Conservation (phyloP, 306 rosid genomes). For the Bauhinia variegata region DNA sequence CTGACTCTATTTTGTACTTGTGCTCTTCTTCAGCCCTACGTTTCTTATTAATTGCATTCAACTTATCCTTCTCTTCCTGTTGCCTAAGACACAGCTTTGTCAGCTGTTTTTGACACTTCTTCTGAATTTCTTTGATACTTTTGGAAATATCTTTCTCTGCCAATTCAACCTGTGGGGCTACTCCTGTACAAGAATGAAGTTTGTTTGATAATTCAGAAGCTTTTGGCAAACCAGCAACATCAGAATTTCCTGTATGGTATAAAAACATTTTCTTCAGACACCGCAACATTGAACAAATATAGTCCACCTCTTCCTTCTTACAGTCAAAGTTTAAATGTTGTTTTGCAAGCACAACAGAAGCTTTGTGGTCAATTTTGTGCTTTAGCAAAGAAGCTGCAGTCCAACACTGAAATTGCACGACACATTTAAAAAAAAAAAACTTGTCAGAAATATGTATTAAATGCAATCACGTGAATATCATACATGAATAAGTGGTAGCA, state of each 20-base stretch:
- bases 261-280: constrained; percentile 67
- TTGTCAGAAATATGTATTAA: constrained; percentile 22
- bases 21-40: constrained; percentile 45
- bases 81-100: constrained; percentile 52
- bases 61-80: constrained; percentile 32
- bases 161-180: constrained; percentile 37
- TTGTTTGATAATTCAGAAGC: constrained; percentile 37
- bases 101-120: constrained; percentile 53
- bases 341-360: constrained; percentile 66
- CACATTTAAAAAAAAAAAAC: constrained; percentile 11
- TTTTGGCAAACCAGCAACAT: constrained; percentile 40
- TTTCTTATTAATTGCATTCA: constrained; percentile 20
- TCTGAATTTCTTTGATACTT: constrained; percentile 59
- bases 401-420: constrained; percentile 69
- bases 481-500: constrained; percentile 8
- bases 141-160: constrained; percentile 48
- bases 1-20: constrained; percentile 40
- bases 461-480: constrained; percentile 17
- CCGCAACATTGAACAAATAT: constrained; percentile 58
- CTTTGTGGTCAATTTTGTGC: constrained; percentile 62
- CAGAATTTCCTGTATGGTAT: constrained; percentile 40
- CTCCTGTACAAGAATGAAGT: constrained; percentile 27
- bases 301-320: constrained; percentile 63
- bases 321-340: constrained; percentile 64
- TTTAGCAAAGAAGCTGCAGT: constrained; percentile 65